Base-by-base conservation (phyloP, 2,329 filamentous ascomycete genomes). In the Ceratocystis papillata region DNA sequence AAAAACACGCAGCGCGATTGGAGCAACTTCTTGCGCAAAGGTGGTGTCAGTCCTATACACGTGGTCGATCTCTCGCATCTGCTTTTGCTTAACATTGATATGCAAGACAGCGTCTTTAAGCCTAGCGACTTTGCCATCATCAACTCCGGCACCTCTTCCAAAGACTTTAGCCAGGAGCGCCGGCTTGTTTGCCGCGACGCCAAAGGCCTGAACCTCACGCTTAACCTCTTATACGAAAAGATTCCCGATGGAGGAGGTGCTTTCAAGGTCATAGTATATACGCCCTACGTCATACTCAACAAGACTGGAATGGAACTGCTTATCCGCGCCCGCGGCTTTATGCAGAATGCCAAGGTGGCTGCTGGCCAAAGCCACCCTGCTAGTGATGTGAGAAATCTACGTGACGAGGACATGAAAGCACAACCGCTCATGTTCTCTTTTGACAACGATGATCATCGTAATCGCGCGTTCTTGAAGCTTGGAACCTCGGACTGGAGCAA, bases 1-100 rank as follows among this genome's bases (percentile, higher is more conserved):
- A 96, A 95, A 78, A 95, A 96, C 74, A 96, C 92, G 0, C 95
- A 93, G 79, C 96, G 95, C 74, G 94, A 99, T 74, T 99, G 94
- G 94, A 95, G 90, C 3, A 99, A 99, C 74, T 99, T 99, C 77
- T 78, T 99, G 60, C 86, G 94, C 67, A 97, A 96, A 75, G 94
- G 95, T 30, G 95, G 95, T 15, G 87, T 97, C 66, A 99, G 94
- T 74, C 95, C 95, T 0, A 92, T 99, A 0, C 94, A 99, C 73
- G 92, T 97, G 8, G 93, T 97, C 20, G 93, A 99, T 76, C 80
- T 99, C 22, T 96, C 93, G 0, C 95, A 97, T 75, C 80, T 99
- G 7, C 81, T 99, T 2, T 80, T 99, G 37, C 83, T 99, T 71
- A 97, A 93, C 72, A 83, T 99, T 69, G 92, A 97, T 72, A 90